Evolutionary conservation across 495 filamentous ascomycete species (phyloP), one percentile per base, ranked within the genome.

Genomic region (Aspergillus haitiensis): DNA sequence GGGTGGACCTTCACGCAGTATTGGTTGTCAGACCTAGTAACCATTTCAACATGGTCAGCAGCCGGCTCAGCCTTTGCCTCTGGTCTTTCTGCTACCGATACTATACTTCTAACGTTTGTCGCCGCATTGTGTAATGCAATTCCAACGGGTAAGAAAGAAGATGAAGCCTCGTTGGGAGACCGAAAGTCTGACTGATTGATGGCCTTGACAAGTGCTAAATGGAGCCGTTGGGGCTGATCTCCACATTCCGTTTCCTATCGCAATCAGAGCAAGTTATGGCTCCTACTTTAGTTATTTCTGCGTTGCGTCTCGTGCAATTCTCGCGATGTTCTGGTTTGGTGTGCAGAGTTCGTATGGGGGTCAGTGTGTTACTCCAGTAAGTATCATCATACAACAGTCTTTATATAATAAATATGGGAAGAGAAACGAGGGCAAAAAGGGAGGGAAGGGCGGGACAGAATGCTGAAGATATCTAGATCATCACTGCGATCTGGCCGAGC

Each of bases 261-360:
- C 55, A 9, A 57, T 57, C n/a, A 32, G 55, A 2, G 55, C 55
- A 16, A 57, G 55, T 34, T 57, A 57, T 21, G 55, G 55, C 33
- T 27, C 44, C 7, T 57, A 57, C 45, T 57, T 57, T 49, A 35
- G 55, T n/a, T 57, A 57, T 27, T 57, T 57, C 15, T 57, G 55
- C 16, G 55, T 57, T 7, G 55, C 55, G 1, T 57, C 55, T n/a
- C 42, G 55, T 0, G 55, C 55, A 7, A 57, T 57, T 34, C 32
- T 57, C n/a, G 55, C 55, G n/a, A 11, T 57, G n/a, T 57, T 57
- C 15, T 57, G 55, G 55, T 57, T 57, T 16, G 55, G 55, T 8
- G 55, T 57, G 1, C 55, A 57, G 55, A 57, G 55, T 13, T 57
- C 55, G 15, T 57, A 57, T 8, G 55, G 55, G 2, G 55, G 55